phyloP scores from a whole-genome alignment of 352 stramenopile genomes.

The Phytophthora sp. region DNA sequence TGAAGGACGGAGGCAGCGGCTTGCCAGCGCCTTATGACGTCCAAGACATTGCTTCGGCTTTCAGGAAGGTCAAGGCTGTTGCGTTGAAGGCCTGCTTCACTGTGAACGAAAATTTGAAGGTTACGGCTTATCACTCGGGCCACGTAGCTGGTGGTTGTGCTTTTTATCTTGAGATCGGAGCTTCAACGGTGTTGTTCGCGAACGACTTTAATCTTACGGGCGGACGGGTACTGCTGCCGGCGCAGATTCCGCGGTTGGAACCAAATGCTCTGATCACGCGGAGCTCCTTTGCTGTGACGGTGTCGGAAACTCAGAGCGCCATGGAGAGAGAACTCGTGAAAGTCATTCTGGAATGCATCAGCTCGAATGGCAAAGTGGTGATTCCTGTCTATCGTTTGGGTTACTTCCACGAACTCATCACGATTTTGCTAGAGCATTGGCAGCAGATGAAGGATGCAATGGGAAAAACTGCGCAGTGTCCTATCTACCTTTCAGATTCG shows the following conservation, averaged over 20 bases:
- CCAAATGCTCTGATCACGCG: constrained; percentile 67
- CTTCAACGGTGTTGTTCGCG: constrained; percentile 73
- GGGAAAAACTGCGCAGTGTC: constrained; percentile 34
- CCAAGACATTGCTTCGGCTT: constrained; percentile 63
- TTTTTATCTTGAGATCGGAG: constrained; percentile 80
- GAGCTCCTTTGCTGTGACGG: constrained; percentile 80
- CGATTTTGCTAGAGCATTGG: constrained; percentile 81
- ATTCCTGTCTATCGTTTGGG: constrained; percentile 79
- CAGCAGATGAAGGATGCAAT: constrained; percentile 48
- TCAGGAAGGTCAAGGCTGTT: constrained; percentile 57
- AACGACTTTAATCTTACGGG: constrained; percentile 84
- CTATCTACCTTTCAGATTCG: constrained; percentile 75
- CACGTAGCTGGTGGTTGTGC: constrained; percentile 79
- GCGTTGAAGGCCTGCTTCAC: constrained; percentile 59
- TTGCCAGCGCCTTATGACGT: constrained; percentile 51
- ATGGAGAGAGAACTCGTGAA: constrained; percentile 87
- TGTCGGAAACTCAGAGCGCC: constrained; percentile 80
- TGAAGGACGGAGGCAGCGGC: constrained; percentile 58
- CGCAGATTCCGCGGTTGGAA: constrained; percentile 70
- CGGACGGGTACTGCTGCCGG: constrained; percentile 69
- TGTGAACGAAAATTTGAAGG: constrained; percentile 71
- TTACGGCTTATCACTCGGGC: constrained; percentile 83
- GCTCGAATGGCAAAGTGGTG: constrained; percentile 82
- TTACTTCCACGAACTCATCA: constrained; percentile 83
- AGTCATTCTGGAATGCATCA: constrained; percentile 78